A percentile compares a stretch with the other conserved stretches of the same genome.
Evolutionary conservation across 192 early-diverging fungal genomes (phyloP).

Genomic region (Mortierella alpina): DNA sequence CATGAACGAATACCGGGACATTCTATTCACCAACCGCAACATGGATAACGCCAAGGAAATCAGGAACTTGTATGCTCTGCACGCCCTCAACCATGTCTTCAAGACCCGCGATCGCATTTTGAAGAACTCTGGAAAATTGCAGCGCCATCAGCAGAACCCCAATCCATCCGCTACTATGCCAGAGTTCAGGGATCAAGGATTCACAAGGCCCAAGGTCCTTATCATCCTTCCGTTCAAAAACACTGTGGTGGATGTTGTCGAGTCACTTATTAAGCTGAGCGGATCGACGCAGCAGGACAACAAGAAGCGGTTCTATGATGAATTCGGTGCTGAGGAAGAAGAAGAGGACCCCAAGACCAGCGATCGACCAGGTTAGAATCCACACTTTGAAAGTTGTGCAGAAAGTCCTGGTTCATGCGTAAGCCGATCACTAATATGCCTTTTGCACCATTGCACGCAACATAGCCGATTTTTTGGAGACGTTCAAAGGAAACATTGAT

Average conservation of each 20-base stretch:
- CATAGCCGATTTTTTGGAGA: constrained; percentile 78
- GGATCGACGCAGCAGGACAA: constrained; percentile 89
- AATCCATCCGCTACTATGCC: constrained; percentile 40
- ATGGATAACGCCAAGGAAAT: constrained; percentile 76
- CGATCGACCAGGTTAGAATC: constrained; percentile 59
- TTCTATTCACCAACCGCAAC: constrained; percentile 74
- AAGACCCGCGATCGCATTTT: constrained; percentile 82
- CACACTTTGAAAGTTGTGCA: background rate
- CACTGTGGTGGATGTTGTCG: constrained; percentile 81
- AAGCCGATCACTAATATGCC: background rate
- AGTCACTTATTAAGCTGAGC: constrained; percentile 78
- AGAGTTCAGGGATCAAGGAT: constrained; percentile 95
- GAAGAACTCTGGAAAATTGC: constrained; percentile 83
- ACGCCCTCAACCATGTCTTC: constrained; percentile 91
- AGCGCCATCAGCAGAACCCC: constrained; percentile 62
- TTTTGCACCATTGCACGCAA: background rate
- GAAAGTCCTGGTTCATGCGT: background rate
- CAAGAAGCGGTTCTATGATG: constrained; percentile 85
- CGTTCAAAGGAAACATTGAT: constrained; percentile 95
- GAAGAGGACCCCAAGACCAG: constrained; percentile 68
- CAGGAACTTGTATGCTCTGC: constrained; percentile 78
- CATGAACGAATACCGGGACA: constrained; percentile 81
- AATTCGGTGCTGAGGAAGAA: constrained; percentile 74
- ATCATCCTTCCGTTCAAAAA: constrained; percentile 92
- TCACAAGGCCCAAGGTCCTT: constrained; percentile 92